Percentiles rank a stretch among this genome's conserved stretches.
Conservation (phyloP, 176 grass and related monocot genomes). For the Ensete glaucum region DNA sequence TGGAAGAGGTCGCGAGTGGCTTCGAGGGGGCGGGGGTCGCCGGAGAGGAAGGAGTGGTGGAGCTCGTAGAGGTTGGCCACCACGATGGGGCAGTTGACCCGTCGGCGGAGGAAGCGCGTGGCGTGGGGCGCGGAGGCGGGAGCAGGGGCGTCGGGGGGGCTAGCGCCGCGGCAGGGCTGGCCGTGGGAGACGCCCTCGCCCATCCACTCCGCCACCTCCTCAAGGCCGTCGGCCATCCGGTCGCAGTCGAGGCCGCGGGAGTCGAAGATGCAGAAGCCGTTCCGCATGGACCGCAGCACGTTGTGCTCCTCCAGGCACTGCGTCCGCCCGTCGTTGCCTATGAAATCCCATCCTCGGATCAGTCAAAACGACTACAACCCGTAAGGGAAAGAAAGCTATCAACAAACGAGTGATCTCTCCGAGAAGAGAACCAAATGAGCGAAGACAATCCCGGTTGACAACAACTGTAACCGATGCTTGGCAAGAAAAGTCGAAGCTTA, state of each 20-base stretch:
- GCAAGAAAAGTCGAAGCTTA: background rate
- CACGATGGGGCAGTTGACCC: conserved; percentile 21
- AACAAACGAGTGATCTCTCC: background rate
- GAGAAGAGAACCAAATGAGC: background rate
- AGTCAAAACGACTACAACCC: too few species aligned
- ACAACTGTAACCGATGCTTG: too few species aligned
- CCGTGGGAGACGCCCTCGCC: conserved; percentile 18
- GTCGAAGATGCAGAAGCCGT: conserved; percentile 31
- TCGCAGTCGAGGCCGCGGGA: conserved; percentile 16
- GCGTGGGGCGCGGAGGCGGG: background rate
- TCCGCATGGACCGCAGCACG: conserved; percentile 21
- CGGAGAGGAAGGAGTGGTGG: conserved; percentile 18
- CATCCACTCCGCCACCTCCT: conserved; percentile 23
- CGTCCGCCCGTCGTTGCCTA: conserved; percentile 23
- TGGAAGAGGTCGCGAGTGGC: conserved; percentile 26
- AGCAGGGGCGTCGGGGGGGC: background rate
- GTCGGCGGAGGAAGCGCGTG: conserved; percentile 21
- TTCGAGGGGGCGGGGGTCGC: conserved; percentile 10
- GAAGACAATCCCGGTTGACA: background rate
- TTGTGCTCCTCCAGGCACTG: conserved; percentile 30
- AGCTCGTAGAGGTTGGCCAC: conserved; percentile 22
- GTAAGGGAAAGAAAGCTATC: background rate
- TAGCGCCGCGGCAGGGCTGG: conserved; percentile 17
- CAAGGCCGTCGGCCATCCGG: conserved; percentile 10
- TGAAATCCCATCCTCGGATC: background rate